Conservation (phyloP, 192 early-diverging fungal species). For the Gaertneriomyces sp. region DNA sequence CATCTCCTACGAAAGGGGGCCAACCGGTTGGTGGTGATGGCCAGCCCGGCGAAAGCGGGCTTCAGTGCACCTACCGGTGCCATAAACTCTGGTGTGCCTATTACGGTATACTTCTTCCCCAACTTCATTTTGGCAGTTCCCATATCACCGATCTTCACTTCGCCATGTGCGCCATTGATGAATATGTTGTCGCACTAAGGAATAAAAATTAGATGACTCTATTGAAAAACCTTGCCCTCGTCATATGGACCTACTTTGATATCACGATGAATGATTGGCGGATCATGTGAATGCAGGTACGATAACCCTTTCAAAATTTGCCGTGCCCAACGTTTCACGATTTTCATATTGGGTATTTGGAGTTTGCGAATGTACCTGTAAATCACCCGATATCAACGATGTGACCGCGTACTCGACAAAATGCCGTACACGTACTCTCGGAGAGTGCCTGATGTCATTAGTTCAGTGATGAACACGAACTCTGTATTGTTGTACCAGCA, state of each 20-base stretch:
- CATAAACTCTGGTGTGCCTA: conserved; percentile 84
- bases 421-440: conserved; percentile 52
- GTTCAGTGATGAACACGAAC: conserved; percentile 78
- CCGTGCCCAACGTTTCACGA: conserved; percentile 76
- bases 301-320: conserved; percentile 75
- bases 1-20: conserved; percentile 54
- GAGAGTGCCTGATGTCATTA: conserved; percentile 83
- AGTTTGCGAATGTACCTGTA: conserved; percentile 66
- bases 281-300: conserved; percentile 72
- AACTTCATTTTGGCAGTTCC: conserved; percentile 83
- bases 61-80: conserved; percentile 47
- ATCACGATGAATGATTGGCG: conserved; percentile 78
- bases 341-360: conserved; percentile 66
- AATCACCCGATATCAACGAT: neutral
- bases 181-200: conserved; percentile 75
- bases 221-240: neutral
- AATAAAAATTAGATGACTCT: neutral
- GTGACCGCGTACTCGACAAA: neutral
- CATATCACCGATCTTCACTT: conserved; percentile 83
- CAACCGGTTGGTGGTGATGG: neutral
- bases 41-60: too few species aligned
- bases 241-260: conserved; percentile 51
- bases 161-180: conserved; percentile 79
- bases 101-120: conserved; percentile 79
- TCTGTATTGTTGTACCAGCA: conserved; percentile 72